These are phyloP conservation scores for Pyrenophora teres DNA, from an alignment of 2,329 filamentous ascomycete genomes.

Conservation along the genomic window DNA sequence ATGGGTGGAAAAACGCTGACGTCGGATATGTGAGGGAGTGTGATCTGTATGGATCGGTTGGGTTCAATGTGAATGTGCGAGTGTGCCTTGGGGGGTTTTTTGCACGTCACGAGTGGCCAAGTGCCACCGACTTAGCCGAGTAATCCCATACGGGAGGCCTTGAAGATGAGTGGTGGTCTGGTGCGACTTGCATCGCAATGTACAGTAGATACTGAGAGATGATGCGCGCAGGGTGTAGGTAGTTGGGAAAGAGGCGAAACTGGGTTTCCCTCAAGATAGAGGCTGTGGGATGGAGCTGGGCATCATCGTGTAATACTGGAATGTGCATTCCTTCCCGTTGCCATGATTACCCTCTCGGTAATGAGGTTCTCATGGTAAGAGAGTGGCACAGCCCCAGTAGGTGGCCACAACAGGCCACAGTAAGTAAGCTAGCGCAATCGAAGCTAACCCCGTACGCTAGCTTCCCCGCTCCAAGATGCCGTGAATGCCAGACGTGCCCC, in stretches of 20 bases:
- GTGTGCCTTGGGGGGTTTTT: conserved; percentile 20
- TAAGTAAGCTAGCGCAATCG: conserved; percentile 4
- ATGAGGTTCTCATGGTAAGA: conserved; percentile 5
- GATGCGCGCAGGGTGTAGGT: neutral
- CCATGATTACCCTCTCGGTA: neutral
- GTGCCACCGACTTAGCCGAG: conserved; percentile 29
- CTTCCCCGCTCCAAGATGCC: conserved; percentile 27
- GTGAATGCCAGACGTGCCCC: conserved; percentile 5
- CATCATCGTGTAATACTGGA: neutral
- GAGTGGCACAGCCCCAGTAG: conserved; percentile 22
- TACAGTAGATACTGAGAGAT: neutral
- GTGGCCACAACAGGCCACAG: conserved; percentile 7
- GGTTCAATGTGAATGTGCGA: conserved; percentile 2
- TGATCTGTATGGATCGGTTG: conserved; percentile 12
- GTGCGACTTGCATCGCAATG: conserved; percentile 8
- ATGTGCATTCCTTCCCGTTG: neutral
- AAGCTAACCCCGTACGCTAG: conserved; percentile 10
- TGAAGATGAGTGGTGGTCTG: conserved; percentile 10
- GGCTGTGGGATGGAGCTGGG: neutral
- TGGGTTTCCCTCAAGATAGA: neutral
- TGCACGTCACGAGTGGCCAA: conserved; percentile 28
- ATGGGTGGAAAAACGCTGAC: conserved; percentile 16
- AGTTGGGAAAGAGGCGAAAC: neutral
- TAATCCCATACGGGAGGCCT: conserved; percentile 21
- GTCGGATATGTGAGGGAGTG: conserved; percentile 10